Evolutionary conservation across 192 early-diverging fungal species (phyloP).

Genomic region (Backusella australiensis): DNA sequence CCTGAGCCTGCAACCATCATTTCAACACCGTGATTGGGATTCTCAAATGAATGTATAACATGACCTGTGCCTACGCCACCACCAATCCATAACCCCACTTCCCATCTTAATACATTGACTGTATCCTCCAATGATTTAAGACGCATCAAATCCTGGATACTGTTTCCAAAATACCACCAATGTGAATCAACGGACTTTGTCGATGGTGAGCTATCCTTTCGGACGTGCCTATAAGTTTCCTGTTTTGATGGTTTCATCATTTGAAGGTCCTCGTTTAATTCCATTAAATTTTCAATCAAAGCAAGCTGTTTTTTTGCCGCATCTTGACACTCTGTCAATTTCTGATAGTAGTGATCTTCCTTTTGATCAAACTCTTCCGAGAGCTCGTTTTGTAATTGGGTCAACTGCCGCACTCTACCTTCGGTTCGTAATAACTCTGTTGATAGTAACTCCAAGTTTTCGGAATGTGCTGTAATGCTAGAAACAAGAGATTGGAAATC

Average conservation of each 20-base stretch:
- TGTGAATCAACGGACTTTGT: not conserved
- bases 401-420: slow-evolving; percentile 19
- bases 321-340: slow-evolving; percentile 15
- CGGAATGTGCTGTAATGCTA: slow-evolving; percentile 22
- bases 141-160: not conserved
- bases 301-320: slow-evolving; percentile 10
- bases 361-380: slow-evolving; percentile 15
- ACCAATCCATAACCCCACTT: slow-evolving; percentile 18
- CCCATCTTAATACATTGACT: slow-evolving; percentile 14
- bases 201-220: not conserved
- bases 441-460: slow-evolving; percentile 29
- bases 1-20: slow-evolving; percentile 26
- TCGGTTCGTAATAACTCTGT: slow-evolving; percentile 23
- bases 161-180: not conserved
- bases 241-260: not conserved
- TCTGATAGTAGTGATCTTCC: slow-evolving; percentile 22
- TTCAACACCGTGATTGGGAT: slow-evolving; percentile 15
- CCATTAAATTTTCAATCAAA: slow-evolving; percentile 19
- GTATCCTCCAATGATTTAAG: slow-evolving; percentile 16
- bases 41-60: slow-evolving; percentile 23
- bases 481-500: slow-evolving; percentile 24
- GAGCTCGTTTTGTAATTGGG: slow-evolving; percentile 10
- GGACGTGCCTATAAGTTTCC: not conserved
- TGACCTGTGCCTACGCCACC: slow-evolving; percentile 22
- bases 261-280: slow-evolving; percentile 13